Conservation (phyloP, 306 rosid genomes). For the Castanopsis chinensis region DNA sequence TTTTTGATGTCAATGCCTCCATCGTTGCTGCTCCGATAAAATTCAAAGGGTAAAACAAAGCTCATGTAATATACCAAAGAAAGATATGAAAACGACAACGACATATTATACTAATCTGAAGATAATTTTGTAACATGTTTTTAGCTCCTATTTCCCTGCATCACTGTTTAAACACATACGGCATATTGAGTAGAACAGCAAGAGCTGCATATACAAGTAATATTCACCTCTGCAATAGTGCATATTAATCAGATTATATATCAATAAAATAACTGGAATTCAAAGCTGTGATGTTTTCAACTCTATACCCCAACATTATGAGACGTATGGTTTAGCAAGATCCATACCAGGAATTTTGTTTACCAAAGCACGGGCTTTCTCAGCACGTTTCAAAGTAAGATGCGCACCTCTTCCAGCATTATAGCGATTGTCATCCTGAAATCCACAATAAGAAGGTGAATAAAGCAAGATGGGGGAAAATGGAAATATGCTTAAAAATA, state of each 20-base stretch:
- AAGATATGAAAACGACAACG: not conserved
- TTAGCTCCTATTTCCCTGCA: not conserved
- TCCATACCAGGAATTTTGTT: constrained; percentile 65
- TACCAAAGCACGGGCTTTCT: constrained; percentile 64
- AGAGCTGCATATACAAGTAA: not conserved
- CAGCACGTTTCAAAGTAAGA: constrained; percentile 71
- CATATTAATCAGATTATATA: not conserved
- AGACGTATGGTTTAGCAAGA: constrained; percentile 6
- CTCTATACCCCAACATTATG: not conserved
- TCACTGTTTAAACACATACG: not conserved
- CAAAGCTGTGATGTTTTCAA: not conserved
- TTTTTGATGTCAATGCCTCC: constrained; percentile 58
- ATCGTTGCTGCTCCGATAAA: constrained; percentile 50
- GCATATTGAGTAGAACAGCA: not conserved
- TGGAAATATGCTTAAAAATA: not conserved
- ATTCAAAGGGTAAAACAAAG: not conserved
- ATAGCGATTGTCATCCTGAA: constrained; percentile 76
- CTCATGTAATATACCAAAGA: not conserved
- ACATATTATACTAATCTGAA: not conserved
- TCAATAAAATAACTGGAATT: not conserved
- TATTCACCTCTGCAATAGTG: not conserved
- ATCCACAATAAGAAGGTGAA: not conserved
- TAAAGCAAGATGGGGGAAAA: constrained; percentile 1
- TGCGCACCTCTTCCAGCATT: constrained; percentile 79
- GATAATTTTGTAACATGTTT: not conserved